Evolutionary conservation across 1,284 basidiomycete species (phyloP).

Genomic region (Chondrostereum purpureum): DNA sequence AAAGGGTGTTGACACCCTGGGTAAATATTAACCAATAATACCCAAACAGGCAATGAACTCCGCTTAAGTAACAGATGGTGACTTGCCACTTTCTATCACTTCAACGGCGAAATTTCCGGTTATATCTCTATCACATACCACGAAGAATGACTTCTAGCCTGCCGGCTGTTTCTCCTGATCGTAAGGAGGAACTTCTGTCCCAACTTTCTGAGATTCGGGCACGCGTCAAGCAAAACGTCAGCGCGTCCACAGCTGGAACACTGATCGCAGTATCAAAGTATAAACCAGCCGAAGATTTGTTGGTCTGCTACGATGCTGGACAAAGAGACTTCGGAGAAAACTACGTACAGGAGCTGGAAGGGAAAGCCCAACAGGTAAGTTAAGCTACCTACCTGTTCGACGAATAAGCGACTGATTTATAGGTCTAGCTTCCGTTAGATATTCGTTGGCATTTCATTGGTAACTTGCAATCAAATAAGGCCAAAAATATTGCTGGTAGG

Average conservation of each 20-base stretch:
- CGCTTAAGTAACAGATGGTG: too few species aligned
- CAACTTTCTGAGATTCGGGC: slow-evolving; percentile 2
- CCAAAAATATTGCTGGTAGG: slow-evolving; percentile 83
- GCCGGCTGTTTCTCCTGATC: neutral
- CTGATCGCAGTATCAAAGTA: slow-evolving; percentile 93
- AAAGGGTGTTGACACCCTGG: too few species aligned
- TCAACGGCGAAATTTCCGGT: too few species aligned
- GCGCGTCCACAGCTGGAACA: slow-evolving; percentile 16
- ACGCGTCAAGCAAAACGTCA: neutral
- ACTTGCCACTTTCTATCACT: too few species aligned
- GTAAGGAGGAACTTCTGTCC: neutral
- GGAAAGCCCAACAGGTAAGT: slow-evolving; percentile 76
- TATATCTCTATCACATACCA: too few species aligned
- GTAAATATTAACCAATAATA: too few species aligned
- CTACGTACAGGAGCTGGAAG: slow-evolving; percentile 93
- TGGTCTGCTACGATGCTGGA: slow-evolving; percentile 72
- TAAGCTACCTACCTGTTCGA: slow-evolving; percentile 5
- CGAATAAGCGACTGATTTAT: slow-evolving; percentile 4
- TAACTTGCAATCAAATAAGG: slow-evolving; percentile 91
- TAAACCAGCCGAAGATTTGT: slow-evolving; percentile 85
- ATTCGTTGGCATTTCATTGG: slow-evolving; percentile 99
- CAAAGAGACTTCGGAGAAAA: slow-evolving; percentile 97
- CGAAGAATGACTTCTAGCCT: too few species aligned
- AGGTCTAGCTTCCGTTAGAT: slow-evolving; percentile 64
- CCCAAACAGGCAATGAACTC: too few species aligned